Base-by-base conservation (phyloP, 1,284 basidiomycete genomes). In the Cutaneotrichosporon sp. region DNA sequence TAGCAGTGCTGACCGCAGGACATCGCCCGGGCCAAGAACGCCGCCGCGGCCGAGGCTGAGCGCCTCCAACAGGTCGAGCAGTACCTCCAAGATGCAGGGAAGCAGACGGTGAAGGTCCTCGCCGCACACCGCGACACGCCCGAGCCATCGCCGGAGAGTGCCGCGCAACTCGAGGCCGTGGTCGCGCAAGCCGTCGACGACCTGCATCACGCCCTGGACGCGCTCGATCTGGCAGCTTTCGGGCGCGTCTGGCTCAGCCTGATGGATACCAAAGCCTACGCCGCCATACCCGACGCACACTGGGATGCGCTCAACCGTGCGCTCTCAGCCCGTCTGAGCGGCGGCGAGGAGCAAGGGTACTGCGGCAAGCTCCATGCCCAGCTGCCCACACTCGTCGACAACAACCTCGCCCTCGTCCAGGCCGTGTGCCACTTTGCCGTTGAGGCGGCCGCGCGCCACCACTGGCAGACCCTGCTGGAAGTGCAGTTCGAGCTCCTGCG, bases 361-460 rank as follows among this genome's bases (percentile, higher is more conserved):
- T 18, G 9, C 18, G 38, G 38, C 16, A 5, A 42, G 38, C 38
- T 42, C 18, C 38, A 42, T n/a, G 38, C 18, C 2, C 38, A n/a
- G 8, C 3, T 42, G 18, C 18, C 38, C n/a, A 18, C 7, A n/a
- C 38, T 42, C 7, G 38, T 42, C 38, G 8, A 42, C 38, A 7
- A 8, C 18, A 7, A 42, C 38, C 38, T 18, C 6, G 18, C 16
- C 8, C 16, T 42, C 18, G 18, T 42, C 38, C 38, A 42, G 38
- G 16, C 38, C 8, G 38, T 42, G 16, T 42, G 38, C 18, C 38
- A 42, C 38, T 42, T 42, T 42, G 63, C 58, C 3, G 60, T 72
- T 14, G 71, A 74, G 47, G 54, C 68, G 0, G 70, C 67, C 0
- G 66, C 63, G 11, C 57, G 69, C n/a, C 64, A 66, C 25, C 49